These are phyloP conservation scores for Solanum hybrid DNA, from an alignment of 305 asterid species.

Conservation along the genomic window DNA sequence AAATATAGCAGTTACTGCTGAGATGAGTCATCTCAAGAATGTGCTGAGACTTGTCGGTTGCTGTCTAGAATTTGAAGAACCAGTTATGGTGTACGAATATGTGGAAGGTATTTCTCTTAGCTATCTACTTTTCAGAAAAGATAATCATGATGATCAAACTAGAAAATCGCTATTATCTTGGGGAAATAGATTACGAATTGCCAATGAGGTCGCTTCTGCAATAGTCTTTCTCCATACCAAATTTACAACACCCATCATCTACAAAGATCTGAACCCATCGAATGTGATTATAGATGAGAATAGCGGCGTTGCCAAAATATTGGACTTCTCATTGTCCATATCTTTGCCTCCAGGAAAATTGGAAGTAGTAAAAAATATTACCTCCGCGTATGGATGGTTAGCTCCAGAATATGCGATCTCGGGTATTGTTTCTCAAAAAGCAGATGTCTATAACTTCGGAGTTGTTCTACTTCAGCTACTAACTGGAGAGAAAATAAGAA, in stretches of 20 bases:
- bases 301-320: neutral
- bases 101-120: neutral
- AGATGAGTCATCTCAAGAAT: no score
- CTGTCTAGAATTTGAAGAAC: no score
- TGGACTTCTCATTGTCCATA: slow-evolving; percentile 2
- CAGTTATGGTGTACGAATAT: no score
- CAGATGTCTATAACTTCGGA: neutral
- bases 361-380: neutral
- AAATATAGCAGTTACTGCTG: no score
- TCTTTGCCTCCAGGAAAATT: neutral
- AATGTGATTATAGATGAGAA: neutral
- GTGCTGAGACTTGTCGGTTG: no score
- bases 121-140: neutral
- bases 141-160: neutral
- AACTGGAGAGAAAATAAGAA: neutral
- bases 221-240: slow-evolving; percentile 5
- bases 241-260: slow-evolving; percentile 7
- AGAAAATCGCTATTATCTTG: neutral
- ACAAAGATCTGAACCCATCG: neutral
- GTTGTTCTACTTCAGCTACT: neutral
- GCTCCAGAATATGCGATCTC: neutral
- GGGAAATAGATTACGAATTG: slow-evolving; percentile 1
- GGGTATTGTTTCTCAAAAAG: neutral
- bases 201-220: neutral
- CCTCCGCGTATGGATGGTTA: neutral